Base-by-base conservation (phyloP, 2,329 filamentous ascomycete genomes). In the Elsinoe fawcettii region DNA sequence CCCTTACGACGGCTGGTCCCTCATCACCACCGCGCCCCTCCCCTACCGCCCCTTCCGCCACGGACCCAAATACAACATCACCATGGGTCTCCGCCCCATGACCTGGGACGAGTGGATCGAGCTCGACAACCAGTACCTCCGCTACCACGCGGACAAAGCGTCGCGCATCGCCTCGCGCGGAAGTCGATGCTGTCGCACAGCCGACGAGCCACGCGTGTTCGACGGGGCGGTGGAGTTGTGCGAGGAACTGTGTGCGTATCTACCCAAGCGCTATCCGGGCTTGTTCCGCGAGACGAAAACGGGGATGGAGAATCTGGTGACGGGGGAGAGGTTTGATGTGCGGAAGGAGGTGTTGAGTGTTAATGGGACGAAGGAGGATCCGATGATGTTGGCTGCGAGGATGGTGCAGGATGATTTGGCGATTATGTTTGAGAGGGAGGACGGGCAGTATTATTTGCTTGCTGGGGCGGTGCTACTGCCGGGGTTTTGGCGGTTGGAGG, bases 351-450 rank as follows among this genome's bases (percentile, higher is more conserved):
- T 85, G 0, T 75, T 91, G 4, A 67, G 65, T 5, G 57, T 66
- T 25, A 69, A 63, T 58, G 63, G 64, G 20, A 39, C 51, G 4
- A 69, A 73, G 1, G 88, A 92, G 71, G 87, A 93, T 65, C 88
- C 89, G 0, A 92, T 95, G 84, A 78, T 81, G 59, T 87, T 84
- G 65, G 82, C 78, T 55, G 86, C 83, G 0, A 81, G 88, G 1
- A 78, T 92, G 18, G 74, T 88, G 2, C 89, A 93, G 70, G 90
- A 95, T 66, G 89, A 95, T 67, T 73, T 95, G 0, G 88, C 88
- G 0, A 80, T 95, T 57, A 92, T 95, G 88, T 78, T 92, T 63
- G 88, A 93, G 70, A 77, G 76, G 18, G 69, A 77, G 0, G 88
- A 95, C 66, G 87, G 88, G 0, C 82, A 90, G 68, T 92, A 92